A percentile compares a stretch with the other conserved stretches of the same genome.
These are phyloP conservation scores for Trichoderma sp. DNA, from an alignment of 2,329 filamentous ascomycete genomes.

Conservation along the genomic window DNA sequence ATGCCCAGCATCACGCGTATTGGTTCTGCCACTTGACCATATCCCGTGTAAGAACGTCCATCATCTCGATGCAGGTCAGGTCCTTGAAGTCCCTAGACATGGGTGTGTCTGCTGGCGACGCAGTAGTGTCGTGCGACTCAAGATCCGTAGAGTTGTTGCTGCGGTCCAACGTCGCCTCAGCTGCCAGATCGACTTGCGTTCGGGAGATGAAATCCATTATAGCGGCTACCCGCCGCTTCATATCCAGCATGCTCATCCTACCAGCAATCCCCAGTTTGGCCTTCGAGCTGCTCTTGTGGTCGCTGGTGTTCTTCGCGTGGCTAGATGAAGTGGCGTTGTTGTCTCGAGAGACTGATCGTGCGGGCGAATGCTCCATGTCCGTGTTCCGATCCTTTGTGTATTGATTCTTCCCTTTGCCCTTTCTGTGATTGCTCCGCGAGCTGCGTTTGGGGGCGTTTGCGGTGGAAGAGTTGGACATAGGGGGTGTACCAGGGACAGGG, in stretches of 20 bases:
- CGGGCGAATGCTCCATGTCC: slow-evolving; percentile 59
- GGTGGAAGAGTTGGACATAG: slow-evolving; percentile 49
- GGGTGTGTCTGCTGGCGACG: slow-evolving; percentile 22
- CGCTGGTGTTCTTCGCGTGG: slow-evolving; percentile 44
- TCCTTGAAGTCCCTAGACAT: slow-evolving; percentile 66
- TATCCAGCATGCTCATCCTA: slow-evolving; percentile 83
- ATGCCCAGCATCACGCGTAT: slow-evolving; percentile 47
- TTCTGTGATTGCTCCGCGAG: slow-evolving; percentile 63
- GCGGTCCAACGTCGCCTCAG: slow-evolving; percentile 56
- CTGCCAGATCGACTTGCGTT: slow-evolving; percentile 84
- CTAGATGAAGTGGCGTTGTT: slow-evolving; percentile 41
- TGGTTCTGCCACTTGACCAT: slow-evolving; percentile 84
- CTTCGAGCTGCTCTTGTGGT: slow-evolving; percentile 59
- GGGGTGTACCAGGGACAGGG: slow-evolving; percentile 45
- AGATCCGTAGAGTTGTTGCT: slow-evolving; percentile 43
- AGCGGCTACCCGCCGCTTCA: slow-evolving; percentile 78
- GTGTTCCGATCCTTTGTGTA: slow-evolving; percentile 75
- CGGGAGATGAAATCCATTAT: slow-evolving; percentile 90
- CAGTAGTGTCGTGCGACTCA: slow-evolving; percentile 31
- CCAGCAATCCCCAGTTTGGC: slow-evolving; percentile 56
- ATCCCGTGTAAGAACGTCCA: slow-evolving; percentile 80
- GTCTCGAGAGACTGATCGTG: slow-evolving; percentile 58
- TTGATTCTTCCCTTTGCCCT: slow-evolving; percentile 75
- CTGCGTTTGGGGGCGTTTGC: slow-evolving; percentile 59
- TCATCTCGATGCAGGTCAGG: slow-evolving; percentile 82